A percentile compares a stretch with the other conserved stretches of the same genome.
Evolutionary conservation across 2,329 filamentous ascomycete species (phyloP).

Genomic region (Beauveria caledonica): DNA sequence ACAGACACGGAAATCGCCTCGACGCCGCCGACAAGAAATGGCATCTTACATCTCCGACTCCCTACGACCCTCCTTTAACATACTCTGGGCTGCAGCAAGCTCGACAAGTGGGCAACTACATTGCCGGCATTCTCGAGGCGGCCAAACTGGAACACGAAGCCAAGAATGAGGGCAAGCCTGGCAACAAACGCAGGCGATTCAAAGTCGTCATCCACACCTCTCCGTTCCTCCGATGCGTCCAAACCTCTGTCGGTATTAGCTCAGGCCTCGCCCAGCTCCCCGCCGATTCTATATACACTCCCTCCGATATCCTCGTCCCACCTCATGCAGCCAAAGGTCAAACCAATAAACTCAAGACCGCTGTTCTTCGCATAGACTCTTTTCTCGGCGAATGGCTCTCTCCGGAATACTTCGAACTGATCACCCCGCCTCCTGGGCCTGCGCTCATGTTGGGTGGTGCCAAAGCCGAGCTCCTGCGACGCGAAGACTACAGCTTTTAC

Average conservation of each 20-base stretch:
- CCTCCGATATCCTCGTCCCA: constrained; percentile 27
- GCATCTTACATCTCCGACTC: constrained; percentile 86
- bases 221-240: constrained; percentile 87
- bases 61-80: constrained; percentile 91
- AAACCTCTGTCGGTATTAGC: constrained; percentile 82
- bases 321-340: constrained; percentile 20
- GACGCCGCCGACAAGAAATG: constrained; percentile 92
- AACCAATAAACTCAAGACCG: constrained; percentile 38
- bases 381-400: constrained; percentile 95
- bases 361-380: constrained; percentile 73
- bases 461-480: constrained; percentile 75
- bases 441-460: constrained; percentile 81
- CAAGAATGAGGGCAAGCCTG: constrained; percentile 16
- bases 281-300: constrained; percentile 24
- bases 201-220: constrained; percentile 84
- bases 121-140: constrained; percentile 61
- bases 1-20: constrained; percentile 81
- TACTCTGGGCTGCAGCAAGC: constrained; percentile 92
- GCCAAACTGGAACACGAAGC: constrained; percentile 37
- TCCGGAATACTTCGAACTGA: constrained; percentile 86
- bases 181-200: constrained; percentile 49
- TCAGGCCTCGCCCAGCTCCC: constrained; percentile 64
- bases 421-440: constrained; percentile 79
- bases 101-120: constrained; percentile 71
- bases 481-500: constrained; percentile 57